Conservation (phyloP, 2,329 filamentous ascomycete genomes). For the Penicillium nordicum region DNA sequence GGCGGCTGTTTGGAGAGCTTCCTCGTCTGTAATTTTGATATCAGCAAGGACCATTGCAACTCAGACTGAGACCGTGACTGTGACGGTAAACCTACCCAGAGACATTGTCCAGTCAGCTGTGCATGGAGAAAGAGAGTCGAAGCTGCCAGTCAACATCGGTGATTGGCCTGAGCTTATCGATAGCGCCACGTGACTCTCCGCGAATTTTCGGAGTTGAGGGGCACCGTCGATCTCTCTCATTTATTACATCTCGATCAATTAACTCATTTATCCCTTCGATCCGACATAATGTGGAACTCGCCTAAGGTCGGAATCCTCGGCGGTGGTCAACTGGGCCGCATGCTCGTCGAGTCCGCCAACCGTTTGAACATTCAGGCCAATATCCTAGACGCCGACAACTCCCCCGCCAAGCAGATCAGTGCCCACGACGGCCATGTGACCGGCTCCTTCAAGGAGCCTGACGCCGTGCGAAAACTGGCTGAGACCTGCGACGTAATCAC, state of each 20-base stretch:
- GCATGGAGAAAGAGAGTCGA: conserved; percentile 13
- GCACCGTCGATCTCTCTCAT: conserved; percentile 18
- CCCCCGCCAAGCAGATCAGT: conserved; percentile 83
- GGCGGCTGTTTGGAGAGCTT: conserved; percentile 54
- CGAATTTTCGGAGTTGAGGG: conserved; percentile 26
- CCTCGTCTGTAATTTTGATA: conserved; percentile 42
- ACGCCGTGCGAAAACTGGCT: conserved; percentile 76
- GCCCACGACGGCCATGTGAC: conserved; percentile 69
- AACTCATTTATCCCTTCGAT: conserved; percentile 4
- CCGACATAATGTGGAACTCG: conserved; percentile 38
- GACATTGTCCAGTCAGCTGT: conserved; percentile 28
- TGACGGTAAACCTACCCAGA: conserved; percentile 26
- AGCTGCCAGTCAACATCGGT: conserved; percentile 11
- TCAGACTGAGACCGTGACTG: background rate
- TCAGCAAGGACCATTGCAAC: conserved; percentile 6
- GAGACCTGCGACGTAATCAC: conserved; percentile 74
- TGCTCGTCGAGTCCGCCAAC: conserved; percentile 87
- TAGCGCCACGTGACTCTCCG: conserved; percentile 20
- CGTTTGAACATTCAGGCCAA: conserved; percentile 73
- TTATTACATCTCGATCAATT: conserved; percentile 1
- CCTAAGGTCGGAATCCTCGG: conserved; percentile 53
- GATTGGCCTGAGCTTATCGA: conserved; percentile 25
- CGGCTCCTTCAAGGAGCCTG: conserved; percentile 82
- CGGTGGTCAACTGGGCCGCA: conserved; percentile 78
- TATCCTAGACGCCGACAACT: conserved; percentile 71